Evolutionary conservation across 345 rosid genomes (phyloP).

Genomic region (Balakata baccata): DNA sequence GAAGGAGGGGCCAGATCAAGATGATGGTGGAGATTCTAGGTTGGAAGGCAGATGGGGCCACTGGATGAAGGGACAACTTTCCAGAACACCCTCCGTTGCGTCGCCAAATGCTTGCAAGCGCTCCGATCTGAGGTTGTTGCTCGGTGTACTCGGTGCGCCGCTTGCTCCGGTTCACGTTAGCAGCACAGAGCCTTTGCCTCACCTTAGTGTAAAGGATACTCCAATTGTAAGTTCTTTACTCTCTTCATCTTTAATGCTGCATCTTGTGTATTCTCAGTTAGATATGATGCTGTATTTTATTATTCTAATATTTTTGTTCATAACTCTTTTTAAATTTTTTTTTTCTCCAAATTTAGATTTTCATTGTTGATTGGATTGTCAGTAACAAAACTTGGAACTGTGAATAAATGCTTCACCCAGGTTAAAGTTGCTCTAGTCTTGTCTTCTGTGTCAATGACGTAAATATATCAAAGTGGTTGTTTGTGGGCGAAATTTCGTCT

Average conservation of each 20-base stretch:
- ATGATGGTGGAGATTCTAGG: constrained; percentile 47
- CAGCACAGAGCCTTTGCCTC: constrained; percentile 55
- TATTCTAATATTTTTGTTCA: background rate
- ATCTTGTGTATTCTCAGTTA: background rate
- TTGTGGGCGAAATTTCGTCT: background rate
- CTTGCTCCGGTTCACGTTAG: constrained; percentile 78
- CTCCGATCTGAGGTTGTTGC: constrained; percentile 79
- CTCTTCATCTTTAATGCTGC: constrained; percentile 1
- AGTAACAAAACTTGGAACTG: background rate
- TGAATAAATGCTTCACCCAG: background rate
- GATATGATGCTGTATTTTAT: background rate
- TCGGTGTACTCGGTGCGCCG: constrained; percentile 91
- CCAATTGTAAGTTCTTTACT: constrained; percentile 61
- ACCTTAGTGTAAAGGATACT: constrained; percentile 67
- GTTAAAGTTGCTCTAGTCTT: background rate
- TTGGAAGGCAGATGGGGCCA: constrained; percentile 74
- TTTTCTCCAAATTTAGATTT: background rate
- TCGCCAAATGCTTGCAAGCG: constrained; percentile 39
- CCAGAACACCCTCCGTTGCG: constrained; percentile 52
- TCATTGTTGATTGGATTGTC: background rate
- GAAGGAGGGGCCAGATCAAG: constrained; percentile 68
- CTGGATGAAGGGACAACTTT: constrained; percentile 78
- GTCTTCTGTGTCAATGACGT: background rate
- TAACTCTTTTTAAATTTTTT: background rate
- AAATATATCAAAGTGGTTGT: background rate